Evolutionary conservation across 352 stramenopile species (phyloP).

Genomic region (Pythium grandisporangium): DNA sequence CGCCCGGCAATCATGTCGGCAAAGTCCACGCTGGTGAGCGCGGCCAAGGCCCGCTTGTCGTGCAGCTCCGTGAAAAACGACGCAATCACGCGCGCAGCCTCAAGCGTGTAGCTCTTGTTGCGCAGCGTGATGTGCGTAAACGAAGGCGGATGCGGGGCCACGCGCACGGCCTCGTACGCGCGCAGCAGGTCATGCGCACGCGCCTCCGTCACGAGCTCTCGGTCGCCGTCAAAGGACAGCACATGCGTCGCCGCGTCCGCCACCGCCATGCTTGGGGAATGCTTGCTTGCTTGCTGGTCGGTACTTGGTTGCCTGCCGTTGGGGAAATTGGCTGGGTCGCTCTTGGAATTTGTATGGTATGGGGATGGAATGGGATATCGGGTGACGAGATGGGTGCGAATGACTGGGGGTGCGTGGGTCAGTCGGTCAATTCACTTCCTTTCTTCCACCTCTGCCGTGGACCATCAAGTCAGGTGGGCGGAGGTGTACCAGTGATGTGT

Average conservation of each 20-base stretch:
- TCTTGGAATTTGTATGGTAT: no score
- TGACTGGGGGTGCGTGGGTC: no score
- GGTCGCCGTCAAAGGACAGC: slow-evolving; percentile 64
- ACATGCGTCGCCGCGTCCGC: slow-evolving; percentile 7
- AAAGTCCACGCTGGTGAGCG: slow-evolving; percentile 75
- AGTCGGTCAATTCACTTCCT: no score
- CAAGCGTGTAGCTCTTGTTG: slow-evolving; percentile 86
- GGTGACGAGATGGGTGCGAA: no score
- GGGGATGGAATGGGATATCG: no score
- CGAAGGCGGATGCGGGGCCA: slow-evolving; percentile 11
- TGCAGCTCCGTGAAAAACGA: slow-evolving; percentile 52
- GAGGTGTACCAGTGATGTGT: no score
- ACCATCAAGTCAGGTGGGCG: no score
- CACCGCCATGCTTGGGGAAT: no score
- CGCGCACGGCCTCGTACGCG: slow-evolving; percentile 25
- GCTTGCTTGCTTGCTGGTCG: no score
- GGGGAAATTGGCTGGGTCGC: no score
- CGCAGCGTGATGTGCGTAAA: slow-evolving; percentile 82
- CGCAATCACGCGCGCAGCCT: slow-evolving; percentile 63
- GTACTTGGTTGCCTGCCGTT: no score
- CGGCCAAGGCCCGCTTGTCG: slow-evolving; percentile 31
- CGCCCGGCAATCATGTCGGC: slow-evolving; percentile 82
- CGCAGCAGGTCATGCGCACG: slow-evolving; percentile 61
- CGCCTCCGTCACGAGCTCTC: slow-evolving; percentile 67
- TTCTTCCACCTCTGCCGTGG: no score